Percentiles rank a stretch among this genome's conserved stretches.
These are phyloP conservation scores for Colletotrichum sp. DNA, from an alignment of 2,329 filamentous ascomycete species.

Conservation along the genomic window DNA sequence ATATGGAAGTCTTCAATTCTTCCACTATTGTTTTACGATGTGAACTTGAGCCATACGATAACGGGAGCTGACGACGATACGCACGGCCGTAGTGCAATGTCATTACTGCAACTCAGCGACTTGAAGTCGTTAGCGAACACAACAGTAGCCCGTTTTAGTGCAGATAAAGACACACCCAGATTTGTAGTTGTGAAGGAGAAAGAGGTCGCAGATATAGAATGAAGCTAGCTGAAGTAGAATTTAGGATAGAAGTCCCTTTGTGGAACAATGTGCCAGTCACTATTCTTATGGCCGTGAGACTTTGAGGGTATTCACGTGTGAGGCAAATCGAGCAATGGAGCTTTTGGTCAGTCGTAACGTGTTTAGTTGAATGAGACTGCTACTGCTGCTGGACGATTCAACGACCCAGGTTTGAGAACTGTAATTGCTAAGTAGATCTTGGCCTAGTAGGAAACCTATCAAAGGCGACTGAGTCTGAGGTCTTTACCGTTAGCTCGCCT, in stretches of 20 bases:
- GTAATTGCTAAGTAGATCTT: too few relatives aligned
- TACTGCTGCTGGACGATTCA: too few relatives aligned
- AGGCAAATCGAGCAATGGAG: too few relatives aligned
- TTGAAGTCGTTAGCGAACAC: background rate
- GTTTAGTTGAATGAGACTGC: too few relatives aligned
- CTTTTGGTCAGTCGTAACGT: too few relatives aligned
- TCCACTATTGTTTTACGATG: background rate
- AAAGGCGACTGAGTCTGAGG: too few relatives aligned
- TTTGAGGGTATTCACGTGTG: too few relatives aligned
- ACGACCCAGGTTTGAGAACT: too few relatives aligned
- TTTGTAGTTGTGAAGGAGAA: background rate
- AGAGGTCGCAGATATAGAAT: background rate
- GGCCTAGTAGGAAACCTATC: too few relatives aligned
- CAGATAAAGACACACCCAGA: background rate
- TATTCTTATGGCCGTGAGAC: too few relatives aligned
- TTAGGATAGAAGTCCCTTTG: background rate
- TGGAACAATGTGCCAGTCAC: too few relatives aligned
- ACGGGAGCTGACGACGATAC: background rate
- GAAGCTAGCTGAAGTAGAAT: background rate
- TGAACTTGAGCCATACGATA: background rate
- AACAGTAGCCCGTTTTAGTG: background rate
- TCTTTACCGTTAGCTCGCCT: too few relatives aligned
- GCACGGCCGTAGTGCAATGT: background rate
- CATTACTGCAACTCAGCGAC: background rate
- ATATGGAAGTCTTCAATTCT: background rate